Percentiles rank a stretch among this genome's conserved stretches.
Evolutionary conservation across 441 rosid species (phyloP).

Genomic region (Macaranga tanarius): DNA sequence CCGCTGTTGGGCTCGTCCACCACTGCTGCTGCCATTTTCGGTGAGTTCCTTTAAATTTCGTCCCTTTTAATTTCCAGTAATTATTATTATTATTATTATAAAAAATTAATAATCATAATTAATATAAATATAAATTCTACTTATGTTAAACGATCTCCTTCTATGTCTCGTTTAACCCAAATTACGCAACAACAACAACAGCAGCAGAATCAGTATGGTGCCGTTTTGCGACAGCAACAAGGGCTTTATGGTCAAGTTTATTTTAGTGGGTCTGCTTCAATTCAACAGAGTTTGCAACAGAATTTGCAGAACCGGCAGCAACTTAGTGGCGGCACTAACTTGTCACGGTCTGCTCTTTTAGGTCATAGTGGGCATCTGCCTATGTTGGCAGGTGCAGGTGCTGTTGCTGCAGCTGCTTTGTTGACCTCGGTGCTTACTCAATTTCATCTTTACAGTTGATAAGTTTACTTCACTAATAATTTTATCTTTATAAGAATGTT

Average conservation of each 20-base stretch:
- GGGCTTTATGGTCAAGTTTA: slow-evolving; percentile 68
- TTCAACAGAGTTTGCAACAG: slow-evolving; percentile 61
- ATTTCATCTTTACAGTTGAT: slow-evolving; percentile 2
- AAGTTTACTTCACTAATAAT: not conserved
- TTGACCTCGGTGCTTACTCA: slow-evolving; percentile 66
- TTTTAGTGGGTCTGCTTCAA: slow-evolving; percentile 63
- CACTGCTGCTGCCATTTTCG: too few species aligned
- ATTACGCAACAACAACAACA: slow-evolving; percentile 55
- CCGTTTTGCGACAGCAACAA: slow-evolving; percentile 55
- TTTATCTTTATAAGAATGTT: not conserved
- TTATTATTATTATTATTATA: too few species aligned
- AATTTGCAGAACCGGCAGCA: slow-evolving; percentile 61
- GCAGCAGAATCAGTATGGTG: slow-evolving; percentile 40
- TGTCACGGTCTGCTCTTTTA: slow-evolving; percentile 62
- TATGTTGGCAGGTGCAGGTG: slow-evolving; percentile 62
- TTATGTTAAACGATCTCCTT: too few species aligned
- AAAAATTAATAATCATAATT: too few species aligned
- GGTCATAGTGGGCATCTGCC: slow-evolving; percentile 85
- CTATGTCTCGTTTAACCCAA: slow-evolving; percentile 68
- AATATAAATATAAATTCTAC: too few species aligned
- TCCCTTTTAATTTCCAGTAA: too few species aligned
- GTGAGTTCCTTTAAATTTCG: too few species aligned
- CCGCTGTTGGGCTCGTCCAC: too few species aligned
- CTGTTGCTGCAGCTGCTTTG: slow-evolving; percentile 71
- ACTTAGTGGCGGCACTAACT: slow-evolving; percentile 47